Evolutionary conservation across 805 yeast species (phyloP), one percentile per base, ranked within the genome.

Genomic region (Starmerella etchellsii): DNA sequence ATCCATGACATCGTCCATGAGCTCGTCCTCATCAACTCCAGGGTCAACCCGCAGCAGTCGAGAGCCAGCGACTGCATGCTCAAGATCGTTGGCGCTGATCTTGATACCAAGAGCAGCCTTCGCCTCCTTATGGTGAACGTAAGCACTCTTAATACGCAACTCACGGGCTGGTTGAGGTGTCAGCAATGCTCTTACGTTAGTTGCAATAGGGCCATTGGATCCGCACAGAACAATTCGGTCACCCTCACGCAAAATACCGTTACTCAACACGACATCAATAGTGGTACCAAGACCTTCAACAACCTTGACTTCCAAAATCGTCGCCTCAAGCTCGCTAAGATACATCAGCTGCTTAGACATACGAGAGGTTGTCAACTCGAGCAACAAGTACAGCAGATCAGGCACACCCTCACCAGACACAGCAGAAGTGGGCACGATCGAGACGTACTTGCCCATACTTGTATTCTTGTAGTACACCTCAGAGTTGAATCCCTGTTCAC

Each of bases 321-420:
- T 91, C 41, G 98, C 97, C 65, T 87, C 97, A 45, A 91, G 78
- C 60, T 80, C 76, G 27, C 96, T 78, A 51, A 91, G 69, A 69
- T 91, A 91, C 88, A 83, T 88, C 67, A 91, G 78, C 70, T 88
- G 96, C 64, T 87, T 87, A 50, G 95, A 82, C 99, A 91, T 91
- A 69, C 98, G 81, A 77, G 83, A 81, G 67, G 91, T 97, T 14
- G 98, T 91, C 56, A 91, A 74, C 65, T 91, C 97, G 55, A 91
- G 72, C 58, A 91, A 69, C 63, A 91, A 73, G 88, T 95, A 85
- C 58, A 91, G 74, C 67, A 91, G 72, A 75, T 91, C 99, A 37
- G 99, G 98, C 54, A 91, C 93, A 81, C 99, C 99, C 67, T 91
- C 99, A 63, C 99, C 99, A 13, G 96, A 87, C 34, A 87, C 93